Conservation (phyloP, 2,329 filamentous ascomycete genomes). For the Trichoderma simmonsii region DNA sequence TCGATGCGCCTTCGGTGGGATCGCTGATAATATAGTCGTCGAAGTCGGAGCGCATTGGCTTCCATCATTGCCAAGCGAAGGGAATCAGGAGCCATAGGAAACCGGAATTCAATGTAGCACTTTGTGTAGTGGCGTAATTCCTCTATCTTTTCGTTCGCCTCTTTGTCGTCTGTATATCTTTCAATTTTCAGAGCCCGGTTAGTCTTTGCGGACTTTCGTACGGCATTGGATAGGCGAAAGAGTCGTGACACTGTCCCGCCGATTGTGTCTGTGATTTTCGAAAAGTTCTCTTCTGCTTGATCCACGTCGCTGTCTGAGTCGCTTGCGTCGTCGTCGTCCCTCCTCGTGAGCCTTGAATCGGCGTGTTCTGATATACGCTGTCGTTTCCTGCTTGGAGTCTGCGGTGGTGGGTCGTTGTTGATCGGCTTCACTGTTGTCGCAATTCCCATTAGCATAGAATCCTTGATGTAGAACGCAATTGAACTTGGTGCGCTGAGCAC, state of each 20-base stretch:
- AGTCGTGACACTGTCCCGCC: constrained; percentile 5
- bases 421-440: not conserved
- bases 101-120: not conserved
- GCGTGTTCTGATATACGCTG: not conserved
- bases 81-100: not conserved
- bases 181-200: not conserved
- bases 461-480: not conserved
- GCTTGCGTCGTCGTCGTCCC: not conserved
- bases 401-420: not conserved
- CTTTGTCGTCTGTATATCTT: not conserved
- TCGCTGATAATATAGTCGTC: constrained; percentile 5
- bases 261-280: not conserved
- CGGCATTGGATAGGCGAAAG: constrained; percentile 4
- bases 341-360: not conserved
- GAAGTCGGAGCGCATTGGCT: constrained; percentile 3
- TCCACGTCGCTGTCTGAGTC: not conserved
- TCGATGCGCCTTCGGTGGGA: not conserved
- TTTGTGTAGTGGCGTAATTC: not conserved
- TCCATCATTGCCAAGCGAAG: not conserved
- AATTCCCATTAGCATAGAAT: not conserved
- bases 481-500: not conserved
- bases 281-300: not conserved
- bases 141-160: not conserved
- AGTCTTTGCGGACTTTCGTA: constrained; percentile 1
- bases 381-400: not conserved